phyloP scores from a whole-genome alignment of 176 grass and related monocot species.

The Carex littledalei region DNA sequence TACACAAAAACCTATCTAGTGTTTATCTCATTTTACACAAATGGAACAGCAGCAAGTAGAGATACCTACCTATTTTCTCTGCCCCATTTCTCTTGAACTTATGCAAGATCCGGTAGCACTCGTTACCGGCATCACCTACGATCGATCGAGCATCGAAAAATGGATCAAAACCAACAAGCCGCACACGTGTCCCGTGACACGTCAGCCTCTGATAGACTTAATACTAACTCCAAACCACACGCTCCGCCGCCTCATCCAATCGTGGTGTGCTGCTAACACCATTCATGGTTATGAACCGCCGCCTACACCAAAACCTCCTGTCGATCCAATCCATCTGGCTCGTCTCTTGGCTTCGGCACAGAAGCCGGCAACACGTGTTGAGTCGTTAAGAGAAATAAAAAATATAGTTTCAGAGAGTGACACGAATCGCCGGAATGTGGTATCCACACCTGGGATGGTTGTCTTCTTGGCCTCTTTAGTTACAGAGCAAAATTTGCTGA shows the following conservation, averaged over 20 bases:
- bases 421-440: slow-evolving; percentile 20
- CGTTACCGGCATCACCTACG: slow-evolving; percentile 77
- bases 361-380: not conserved
- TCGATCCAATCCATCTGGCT: slow-evolving; percentile 12
- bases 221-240: slow-evolving; percentile 93
- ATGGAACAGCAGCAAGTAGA: slow-evolving; percentile 38
- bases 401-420: slow-evolving; percentile 23
- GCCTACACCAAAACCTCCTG: slow-evolving; percentile 25
- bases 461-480: slow-evolving; percentile 24
- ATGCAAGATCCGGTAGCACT: slow-evolving; percentile 92
- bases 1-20: too few relatives aligned
- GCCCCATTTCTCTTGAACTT: slow-evolving; percentile 88
- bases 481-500: not conserved
- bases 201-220: slow-evolving; percentile 35
- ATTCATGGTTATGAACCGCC: slow-evolving; percentile 22
- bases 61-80: slow-evolving; percentile 82
- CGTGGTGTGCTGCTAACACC: slow-evolving; percentile 52
- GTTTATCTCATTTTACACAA: not conserved
- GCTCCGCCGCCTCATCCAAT: slow-evolving; percentile 79
- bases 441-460: slow-evolving; percentile 27
- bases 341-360: slow-evolving; percentile 23
- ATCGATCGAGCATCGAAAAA: slow-evolving; percentile 64
- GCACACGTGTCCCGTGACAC: slow-evolving; percentile 65
- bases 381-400: slow-evolving; percentile 25
- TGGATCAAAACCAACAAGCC: slow-evolving; percentile 40